Evolutionary conservation across 352 stramenopile genomes (phyloP).

Genomic region (Globisporangium lucens): DNA sequence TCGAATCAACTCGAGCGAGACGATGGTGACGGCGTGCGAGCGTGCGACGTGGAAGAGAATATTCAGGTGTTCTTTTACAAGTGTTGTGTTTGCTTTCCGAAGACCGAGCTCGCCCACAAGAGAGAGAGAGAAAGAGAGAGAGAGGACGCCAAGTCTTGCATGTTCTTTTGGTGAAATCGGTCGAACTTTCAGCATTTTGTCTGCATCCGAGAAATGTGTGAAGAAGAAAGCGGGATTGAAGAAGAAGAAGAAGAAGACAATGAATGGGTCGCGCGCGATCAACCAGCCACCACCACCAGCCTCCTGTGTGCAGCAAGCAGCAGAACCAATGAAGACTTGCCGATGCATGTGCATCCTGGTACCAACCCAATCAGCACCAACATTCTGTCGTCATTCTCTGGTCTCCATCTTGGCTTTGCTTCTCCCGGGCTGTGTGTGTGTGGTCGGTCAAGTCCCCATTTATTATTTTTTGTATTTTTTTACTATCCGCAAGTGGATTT

Average conservation of each 20-base stretch:
- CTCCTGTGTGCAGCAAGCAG: not conserved
- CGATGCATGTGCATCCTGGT: not conserved
- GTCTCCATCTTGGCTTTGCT: not conserved
- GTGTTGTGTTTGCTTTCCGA: conserved; percentile 19
- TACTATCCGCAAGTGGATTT: not conserved
- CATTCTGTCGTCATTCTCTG: not conserved
- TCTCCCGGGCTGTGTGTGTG: not conserved
- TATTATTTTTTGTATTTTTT: conserved; percentile 11
- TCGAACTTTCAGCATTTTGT: conserved; percentile 15
- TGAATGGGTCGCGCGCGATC: conserved; percentile 5
- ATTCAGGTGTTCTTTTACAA: conserved; percentile 22
- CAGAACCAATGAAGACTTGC: conserved; percentile 7
- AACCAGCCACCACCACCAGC: not conserved
- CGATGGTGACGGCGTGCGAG: conserved; percentile 1
- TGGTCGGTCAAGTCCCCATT: conserved; percentile 10
- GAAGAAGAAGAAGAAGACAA: conserved; percentile 3
- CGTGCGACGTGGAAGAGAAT: conserved; percentile 10
- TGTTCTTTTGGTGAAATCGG: conserved; percentile 13
- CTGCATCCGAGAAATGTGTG: conserved; percentile 2
- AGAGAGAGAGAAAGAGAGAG: conserved; percentile 2
- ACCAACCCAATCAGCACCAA: conserved; percentile 4
- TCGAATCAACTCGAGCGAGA: conserved; percentile 4
- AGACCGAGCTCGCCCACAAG: conserved; percentile 2
- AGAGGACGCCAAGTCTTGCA: conserved; percentile 6
- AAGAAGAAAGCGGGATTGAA: not conserved